Evolutionary conservation across 371 early-diverging fungal genomes (phyloP).

Genomic region (Gilbertella persicaria): DNA sequence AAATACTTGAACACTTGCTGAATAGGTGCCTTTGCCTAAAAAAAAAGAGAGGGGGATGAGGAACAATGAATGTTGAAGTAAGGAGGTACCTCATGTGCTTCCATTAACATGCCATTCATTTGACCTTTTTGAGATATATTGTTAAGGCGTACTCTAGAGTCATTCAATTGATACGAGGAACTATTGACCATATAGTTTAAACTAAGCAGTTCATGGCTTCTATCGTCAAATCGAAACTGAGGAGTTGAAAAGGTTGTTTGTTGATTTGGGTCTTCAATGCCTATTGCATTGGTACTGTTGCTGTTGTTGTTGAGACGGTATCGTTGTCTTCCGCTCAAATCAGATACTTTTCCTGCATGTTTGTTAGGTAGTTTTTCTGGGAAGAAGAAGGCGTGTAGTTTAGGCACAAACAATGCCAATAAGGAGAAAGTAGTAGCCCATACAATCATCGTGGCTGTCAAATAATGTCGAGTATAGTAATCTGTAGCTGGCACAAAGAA

Average conservation of each 20-base stretch:
- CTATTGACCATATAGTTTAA: slow-evolving; percentile 32
- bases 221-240: neutral
- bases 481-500: slow-evolving; percentile 51
- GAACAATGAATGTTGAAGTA: neutral
- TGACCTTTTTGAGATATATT: slow-evolving; percentile 16
- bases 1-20: slow-evolving; percentile 48
- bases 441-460: slow-evolving; percentile 53
- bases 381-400: slow-evolving; percentile 43
- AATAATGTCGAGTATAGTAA: slow-evolving; percentile 53
- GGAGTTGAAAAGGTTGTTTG: slow-evolving; percentile 2
- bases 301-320: neutral
- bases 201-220: slow-evolving; percentile 24
- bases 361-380: slow-evolving; percentile 3
- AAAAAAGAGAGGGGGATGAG: neutral
- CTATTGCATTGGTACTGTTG: slow-evolving; percentile 1
- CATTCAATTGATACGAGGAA: slow-evolving; percentile 4
- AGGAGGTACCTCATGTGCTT: slow-evolving; percentile 52
- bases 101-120: slow-evolving; percentile 32
- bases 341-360: slow-evolving; percentile 25
- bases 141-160: slow-evolving; percentile 10
- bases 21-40: slow-evolving; percentile 46
- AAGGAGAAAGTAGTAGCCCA: slow-evolving; percentile 61
- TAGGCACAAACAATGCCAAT: slow-evolving; percentile 55
- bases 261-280: neutral
- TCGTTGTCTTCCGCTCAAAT: slow-evolving; percentile 23